Evolutionary conservation across 805 yeast genomes (phyloP).

Genomic region (Candida ovalis): DNA sequence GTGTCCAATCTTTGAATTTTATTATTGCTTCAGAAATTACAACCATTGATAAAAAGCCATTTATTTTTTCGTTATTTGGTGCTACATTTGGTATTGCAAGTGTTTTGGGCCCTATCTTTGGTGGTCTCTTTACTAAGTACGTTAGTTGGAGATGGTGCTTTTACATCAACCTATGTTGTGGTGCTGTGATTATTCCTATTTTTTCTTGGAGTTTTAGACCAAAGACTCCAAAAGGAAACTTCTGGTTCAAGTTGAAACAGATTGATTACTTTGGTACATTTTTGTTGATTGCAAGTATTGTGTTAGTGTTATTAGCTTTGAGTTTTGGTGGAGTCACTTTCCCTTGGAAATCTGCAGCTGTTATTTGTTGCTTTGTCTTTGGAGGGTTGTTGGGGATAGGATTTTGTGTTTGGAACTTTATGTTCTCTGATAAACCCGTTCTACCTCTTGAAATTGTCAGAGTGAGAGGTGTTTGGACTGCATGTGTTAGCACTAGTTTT

Average conservation of each 20-base stretch:
- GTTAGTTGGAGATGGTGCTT: slow-evolving; percentile 77
- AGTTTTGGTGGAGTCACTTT: slow-evolving; percentile 52
- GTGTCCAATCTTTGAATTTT: slow-evolving; percentile 53
- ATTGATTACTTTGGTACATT: slow-evolving; percentile 50
- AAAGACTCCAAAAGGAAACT: slow-evolving; percentile 39
- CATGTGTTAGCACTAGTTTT: slow-evolving; percentile 35
- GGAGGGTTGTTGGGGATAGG: slow-evolving; percentile 37
- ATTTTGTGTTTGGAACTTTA: slow-evolving; percentile 40
- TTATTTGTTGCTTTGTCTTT: slow-evolving; percentile 43
- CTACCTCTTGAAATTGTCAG: slow-evolving; percentile 38
- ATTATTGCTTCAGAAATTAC: slow-evolving; percentile 56
- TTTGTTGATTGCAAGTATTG: slow-evolving; percentile 39
- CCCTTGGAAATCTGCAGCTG: slow-evolving; percentile 53
- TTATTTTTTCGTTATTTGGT: slow-evolving; percentile 37
- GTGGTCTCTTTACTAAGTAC: slow-evolving; percentile 56
- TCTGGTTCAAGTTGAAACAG: slow-evolving; percentile 34
- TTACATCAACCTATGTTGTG: slow-evolving; percentile 62
- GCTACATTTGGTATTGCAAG: slow-evolving; percentile 46
- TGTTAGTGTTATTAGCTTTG: slow-evolving; percentile 46
- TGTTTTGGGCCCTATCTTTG: slow-evolving; percentile 60
- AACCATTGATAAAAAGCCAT: slow-evolving; percentile 38
- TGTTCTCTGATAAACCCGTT: slow-evolving; percentile 42
- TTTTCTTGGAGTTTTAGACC: slow-evolving; percentile 43
- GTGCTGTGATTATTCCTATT: slow-evolving; percentile 43
- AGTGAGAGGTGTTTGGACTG: slow-evolving; percentile 34